A percentile compares a stretch with the other conserved stretches of the same genome.
Conservation (phyloP, 2,329 filamentous ascomycete genomes). For the Aspergillus hiratsukae region DNA sequence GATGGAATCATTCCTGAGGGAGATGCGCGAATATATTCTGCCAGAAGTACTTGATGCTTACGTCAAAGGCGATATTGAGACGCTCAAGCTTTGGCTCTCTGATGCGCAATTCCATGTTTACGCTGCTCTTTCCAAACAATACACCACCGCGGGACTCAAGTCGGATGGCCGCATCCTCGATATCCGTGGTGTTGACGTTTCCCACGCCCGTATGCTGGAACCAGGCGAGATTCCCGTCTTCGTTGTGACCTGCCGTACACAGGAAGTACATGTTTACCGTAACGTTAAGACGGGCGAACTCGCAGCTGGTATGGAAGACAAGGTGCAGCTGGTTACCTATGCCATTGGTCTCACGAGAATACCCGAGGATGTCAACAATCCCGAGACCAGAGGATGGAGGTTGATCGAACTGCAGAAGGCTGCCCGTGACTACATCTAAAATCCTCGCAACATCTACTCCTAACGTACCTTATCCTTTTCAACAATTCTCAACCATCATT, state of each 20-base stretch:
- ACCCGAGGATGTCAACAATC: constrained; percentile 93
- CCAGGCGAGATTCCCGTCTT: constrained; percentile 70
- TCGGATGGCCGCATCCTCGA: constrained; percentile 94
- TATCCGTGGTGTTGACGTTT: constrained; percentile 83
- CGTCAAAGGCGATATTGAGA: constrained; percentile 90
- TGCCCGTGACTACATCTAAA: constrained; percentile 78
- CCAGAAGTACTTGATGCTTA: constrained; percentile 97
- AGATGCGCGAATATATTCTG: constrained; percentile 95
- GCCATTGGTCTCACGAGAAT: constrained; percentile 93
- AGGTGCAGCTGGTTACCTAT: constrained; percentile 96
- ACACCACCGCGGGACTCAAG: constrained; percentile 86
- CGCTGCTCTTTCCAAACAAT: constrained; percentile 93
- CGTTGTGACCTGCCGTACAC: constrained; percentile 91
- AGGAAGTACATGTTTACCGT: constrained; percentile 95
- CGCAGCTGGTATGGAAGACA: constrained; percentile 96
- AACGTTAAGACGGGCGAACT: constrained; percentile 86
- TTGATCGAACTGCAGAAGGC: constrained; percentile 99
- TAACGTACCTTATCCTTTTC: neutral
- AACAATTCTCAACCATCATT: constrained; percentile 3
- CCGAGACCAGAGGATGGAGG: constrained; percentile 93
- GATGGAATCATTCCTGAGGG: constrained; percentile 87
- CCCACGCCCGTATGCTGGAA: constrained; percentile 44
- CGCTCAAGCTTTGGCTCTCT: constrained; percentile 89
- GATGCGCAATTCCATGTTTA: constrained; percentile 97
- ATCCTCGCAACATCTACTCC: neutral